Base-by-base conservation (phyloP, 73 alveolate genomes). In the Paramecium sexaurelia region DNA sequence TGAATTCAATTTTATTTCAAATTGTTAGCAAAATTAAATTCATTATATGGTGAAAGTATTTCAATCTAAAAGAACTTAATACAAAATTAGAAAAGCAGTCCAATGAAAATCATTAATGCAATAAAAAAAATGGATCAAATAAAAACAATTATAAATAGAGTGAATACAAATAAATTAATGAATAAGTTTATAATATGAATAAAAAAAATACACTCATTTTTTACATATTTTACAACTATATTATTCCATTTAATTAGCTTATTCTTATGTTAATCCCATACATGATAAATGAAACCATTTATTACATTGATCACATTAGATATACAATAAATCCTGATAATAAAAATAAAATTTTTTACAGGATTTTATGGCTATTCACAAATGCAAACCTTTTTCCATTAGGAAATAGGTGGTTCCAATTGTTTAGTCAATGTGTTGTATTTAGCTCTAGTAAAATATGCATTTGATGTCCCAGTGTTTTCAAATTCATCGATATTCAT, bases 241-340 rank as follows among this genome's bases (percentile, higher is more conserved):
- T 35, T 33, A 7, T 69, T 69, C 85, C 61, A 71, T 33, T 35
- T 33, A n/a, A 36, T 71, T 71, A 3, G 57, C 85, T 35, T 32
- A 29, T 13, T 69, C 57, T 35, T 69, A 69, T 13, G 85, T 69
- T 69, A 32, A 35, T 15, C 85, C 85, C 55, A 69, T 69, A 33
- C 85, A 32, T 26, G 85, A 69, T 33, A 32, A 35, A 69, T 69
- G 57, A 35, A 69, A 69, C 85, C 85, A 69, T 68, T 68, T 68
- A 68, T 33, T 35, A 33, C 61, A 69, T 17, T 33, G 11, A 69
- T 69, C 85, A 69, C 61, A 69, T 69, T 69, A 32, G 11, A 69
- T 32, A 35, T 69, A 35, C 11, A 68, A 68, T 68, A 68, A 68
- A 32, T 68, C 85, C 85, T 68, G 6, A 24, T 56, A 24, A 13